Evolutionary conservation across 306 rosid species (phyloP), one percentile per base, ranked within the genome.

Genomic region (Prunus kanzakura): DNA sequence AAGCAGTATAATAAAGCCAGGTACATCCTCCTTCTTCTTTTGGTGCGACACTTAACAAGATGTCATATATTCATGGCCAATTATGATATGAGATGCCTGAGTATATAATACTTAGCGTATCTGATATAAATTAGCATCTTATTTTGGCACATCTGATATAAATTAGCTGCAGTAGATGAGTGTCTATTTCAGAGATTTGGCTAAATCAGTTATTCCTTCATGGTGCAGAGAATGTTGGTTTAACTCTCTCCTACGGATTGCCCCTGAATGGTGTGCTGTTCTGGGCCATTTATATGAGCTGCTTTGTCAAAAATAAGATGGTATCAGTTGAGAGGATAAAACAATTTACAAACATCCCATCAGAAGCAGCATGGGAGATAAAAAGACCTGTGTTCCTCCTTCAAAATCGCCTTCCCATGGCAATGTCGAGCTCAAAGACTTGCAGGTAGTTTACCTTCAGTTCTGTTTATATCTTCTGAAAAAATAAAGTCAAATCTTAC

Each of bases 301-400:
- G 99, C 82, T 87, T 89, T 76, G 84, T 95, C 11, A 96, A 95
- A 83, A 95, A 95, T 84, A 88, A 82, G 83, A 82, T 95, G 99
- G 97, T 95, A 11, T 95, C 99, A 11, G 97, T 95, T 58, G 99
- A 95, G 88, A 87, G 98, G 84, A 80, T 92, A 61, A 92, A 84
- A 46, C 99, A 95, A 69, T 95, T 92, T 77, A 88, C 90, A 11
- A 78, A 69, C 30, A 95, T 92, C 73, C 97, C 93, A 76, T 85
- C 99, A 1, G 99, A 95, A 84, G 86, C 99, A 51, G 66, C 73
- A 47, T 95, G 99, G 99, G 69, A 79, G 58, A 72, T 86, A 35
- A 54, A 85, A 73, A n/a, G 96, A 92, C 73, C 87, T 32, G 80
- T 16, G 29, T 74, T 65, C 92, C 93, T 85, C 97, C 99, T 79